Conservation (phyloP, 331 rosid species). For the Cydonia oblonga region DNA sequence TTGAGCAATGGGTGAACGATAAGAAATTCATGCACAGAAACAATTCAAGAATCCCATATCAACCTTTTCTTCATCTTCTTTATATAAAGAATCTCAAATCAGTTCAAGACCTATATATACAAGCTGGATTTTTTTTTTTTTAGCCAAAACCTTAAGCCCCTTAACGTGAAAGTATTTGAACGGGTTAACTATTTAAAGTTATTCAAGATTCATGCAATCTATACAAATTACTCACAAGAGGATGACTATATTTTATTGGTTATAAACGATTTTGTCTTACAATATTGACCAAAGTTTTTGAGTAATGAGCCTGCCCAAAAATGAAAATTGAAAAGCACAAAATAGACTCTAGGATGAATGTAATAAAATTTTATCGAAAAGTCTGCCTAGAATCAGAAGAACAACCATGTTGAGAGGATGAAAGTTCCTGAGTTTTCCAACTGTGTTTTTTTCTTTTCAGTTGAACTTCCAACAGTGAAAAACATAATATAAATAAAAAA, state of each 20-base stretch:
- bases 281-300: neutral
- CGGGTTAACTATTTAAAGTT: neutral
- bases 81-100: neutral
- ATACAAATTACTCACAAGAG: neutral
- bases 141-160: neutral
- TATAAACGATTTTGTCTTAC: neutral
- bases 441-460: neutral
- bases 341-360: neutral
- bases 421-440: neutral
- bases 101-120: neutral
- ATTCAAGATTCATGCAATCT: neutral
- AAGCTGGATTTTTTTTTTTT: neutral
- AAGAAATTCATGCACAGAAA: neutral
- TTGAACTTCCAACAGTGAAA: neutral
- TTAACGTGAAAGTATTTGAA: neutral
- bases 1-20: neutral
- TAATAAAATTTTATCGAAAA: neutral
- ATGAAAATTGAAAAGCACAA: neutral
- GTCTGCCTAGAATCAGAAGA: neutral
- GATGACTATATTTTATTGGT: neutral
- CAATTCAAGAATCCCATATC: neutral
- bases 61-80: neutral
- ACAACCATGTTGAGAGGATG: neutral
- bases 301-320: neutral
- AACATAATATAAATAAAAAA: constrained; percentile 6